These are phyloP conservation scores for Lactifluus volemus DNA, from an alignment of 768 basidiomycete species.

Conservation along the genomic window DNA sequence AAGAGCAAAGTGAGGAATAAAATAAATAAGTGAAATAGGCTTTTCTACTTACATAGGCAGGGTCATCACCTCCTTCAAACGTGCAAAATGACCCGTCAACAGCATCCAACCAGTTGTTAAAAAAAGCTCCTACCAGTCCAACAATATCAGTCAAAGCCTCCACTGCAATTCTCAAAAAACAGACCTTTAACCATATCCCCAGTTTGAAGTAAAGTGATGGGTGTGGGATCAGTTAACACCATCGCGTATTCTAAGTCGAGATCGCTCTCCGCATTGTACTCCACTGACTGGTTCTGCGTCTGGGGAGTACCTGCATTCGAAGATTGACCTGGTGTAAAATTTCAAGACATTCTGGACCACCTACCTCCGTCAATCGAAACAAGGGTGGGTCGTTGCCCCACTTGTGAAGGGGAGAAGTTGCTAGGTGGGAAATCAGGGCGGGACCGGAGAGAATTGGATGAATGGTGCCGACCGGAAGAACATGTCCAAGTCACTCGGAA, in stretches of 20 bases:
- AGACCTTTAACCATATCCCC: slow-evolving; percentile 22
- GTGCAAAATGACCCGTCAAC: slow-evolving; percentile 17
- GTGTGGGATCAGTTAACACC: slow-evolving; percentile 34
- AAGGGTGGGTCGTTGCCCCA: slow-evolving; percentile 33
- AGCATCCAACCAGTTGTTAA: slow-evolving; percentile 20
- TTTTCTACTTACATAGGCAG: neutral
- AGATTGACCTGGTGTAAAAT: slow-evolving; percentile 15
- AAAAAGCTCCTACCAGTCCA: slow-evolving; percentile 5
- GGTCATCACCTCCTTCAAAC: slow-evolving; percentile 11
- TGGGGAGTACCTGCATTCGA: slow-evolving; percentile 31
- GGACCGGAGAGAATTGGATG: neutral
- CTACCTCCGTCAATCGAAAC: slow-evolving; percentile 31
- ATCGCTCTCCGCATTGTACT: slow-evolving; percentile 55
- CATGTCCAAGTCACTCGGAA: slow-evolving; percentile 34
- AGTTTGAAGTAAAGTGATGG: slow-evolving; percentile 33
- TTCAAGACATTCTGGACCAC: neutral
- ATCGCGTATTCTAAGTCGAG: slow-evolving; percentile 69
- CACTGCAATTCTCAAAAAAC: neutral
- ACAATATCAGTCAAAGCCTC: neutral
- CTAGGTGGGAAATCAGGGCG: slow-evolving; percentile 7
- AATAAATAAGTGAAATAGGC: neutral
- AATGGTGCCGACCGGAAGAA: slow-evolving; percentile 26
- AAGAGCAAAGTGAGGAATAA: neutral
- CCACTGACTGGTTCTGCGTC: slow-evolving; percentile 34
- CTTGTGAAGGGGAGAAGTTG: slow-evolving; percentile 33